A percentile compares a stretch with the other conserved stretches of the same genome.
phyloP scores from a whole-genome alignment of 495 filamentous ascomycete species.

The Penicillium odoratum region DNA sequence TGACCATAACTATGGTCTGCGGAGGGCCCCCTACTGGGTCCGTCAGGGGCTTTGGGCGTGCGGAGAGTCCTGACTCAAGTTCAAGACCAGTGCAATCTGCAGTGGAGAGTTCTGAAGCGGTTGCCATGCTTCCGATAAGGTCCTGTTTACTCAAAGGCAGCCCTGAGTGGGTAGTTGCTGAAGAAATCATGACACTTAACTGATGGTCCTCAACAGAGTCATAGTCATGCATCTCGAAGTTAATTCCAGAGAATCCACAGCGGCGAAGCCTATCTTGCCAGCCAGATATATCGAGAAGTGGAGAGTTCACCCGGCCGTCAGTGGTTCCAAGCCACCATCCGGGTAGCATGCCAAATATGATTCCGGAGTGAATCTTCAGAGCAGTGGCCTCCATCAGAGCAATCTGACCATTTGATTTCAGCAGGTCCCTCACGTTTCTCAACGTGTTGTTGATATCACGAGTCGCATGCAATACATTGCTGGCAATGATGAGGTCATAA shows the following conservation, averaged over 20 bases:
- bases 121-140: no score
- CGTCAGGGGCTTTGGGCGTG: no score
- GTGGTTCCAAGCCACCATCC: slow-evolving; percentile 23
- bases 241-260: not conserved
- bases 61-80: no score
- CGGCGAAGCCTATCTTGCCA: not conserved
- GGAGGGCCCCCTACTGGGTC: no score
- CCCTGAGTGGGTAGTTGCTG: no score
- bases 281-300: slow-evolving; percentile 2
- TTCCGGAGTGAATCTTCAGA: not conserved
- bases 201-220: not conserved
- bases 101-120: no score
- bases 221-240: not conserved
- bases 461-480: not conserved
- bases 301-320: slow-evolving; percentile 10
- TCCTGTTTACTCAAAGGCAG: no score
- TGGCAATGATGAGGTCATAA: slow-evolving; percentile 2
- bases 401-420: not conserved
- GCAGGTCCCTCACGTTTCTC: not conserved
- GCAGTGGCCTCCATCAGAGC: no score
- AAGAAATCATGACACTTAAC: no score
- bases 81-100: no score
- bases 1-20: no score
- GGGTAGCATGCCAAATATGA: slow-evolving; percentile 13
- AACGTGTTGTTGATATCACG: not conserved